A percentile compares a stretch with the other conserved stretches of the same genome.
phyloP scores from a whole-genome alignment of 371 early-diverging fungal genomes.

The Basidiobolus heterosporus region DNA sequence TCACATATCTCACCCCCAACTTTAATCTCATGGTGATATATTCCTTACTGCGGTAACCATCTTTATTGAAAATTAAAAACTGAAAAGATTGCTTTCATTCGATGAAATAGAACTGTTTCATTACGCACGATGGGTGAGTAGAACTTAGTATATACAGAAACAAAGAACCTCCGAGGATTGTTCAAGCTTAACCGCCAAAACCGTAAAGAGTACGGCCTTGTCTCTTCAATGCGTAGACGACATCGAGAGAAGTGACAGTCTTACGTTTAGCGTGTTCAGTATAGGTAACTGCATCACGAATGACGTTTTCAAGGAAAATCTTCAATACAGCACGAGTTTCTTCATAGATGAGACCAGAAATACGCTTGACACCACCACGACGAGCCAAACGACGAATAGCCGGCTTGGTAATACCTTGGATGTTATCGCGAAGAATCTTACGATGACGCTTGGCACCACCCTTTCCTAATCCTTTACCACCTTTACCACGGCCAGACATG shows the following conservation, averaged over 20 bases:
- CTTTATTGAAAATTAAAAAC: too few relatives aligned
- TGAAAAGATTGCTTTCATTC: too few relatives aligned
- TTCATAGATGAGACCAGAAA: conserved; percentile 97
- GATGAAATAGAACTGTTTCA: too few relatives aligned
- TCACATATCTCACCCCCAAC: too few relatives aligned
- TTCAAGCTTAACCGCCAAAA: too few relatives aligned
- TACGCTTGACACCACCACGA: conserved; percentile 99
- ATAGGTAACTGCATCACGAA: conserved; percentile 96
- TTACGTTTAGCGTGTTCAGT: conserved; percentile 99
- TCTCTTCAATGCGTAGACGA: conserved; percentile 5
- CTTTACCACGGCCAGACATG: conserved; percentile 73
- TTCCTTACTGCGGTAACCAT: too few relatives aligned
- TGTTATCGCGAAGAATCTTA: conserved; percentile 97
- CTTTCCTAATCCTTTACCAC: conserved; percentile 96
- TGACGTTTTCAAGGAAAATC: conserved; percentile 95
- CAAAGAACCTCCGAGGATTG: too few relatives aligned
- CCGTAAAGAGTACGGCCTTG: too few relatives aligned
- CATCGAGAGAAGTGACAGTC: conserved; percentile 89
- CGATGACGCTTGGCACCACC: conserved; percentile 98
- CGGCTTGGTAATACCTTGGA: conserved; percentile 98
- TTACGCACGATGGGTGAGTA: too few relatives aligned
- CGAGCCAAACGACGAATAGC: conserved; percentile 99
- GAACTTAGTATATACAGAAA: too few relatives aligned
- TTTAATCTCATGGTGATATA: too few relatives aligned
- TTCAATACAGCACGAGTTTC: conserved; percentile 95